Evolutionary conservation across 768 basidiomycete genomes (phyloP), one percentile per base, ranked within the genome.

Genomic region (Nevesoporus exiguus): DNA sequence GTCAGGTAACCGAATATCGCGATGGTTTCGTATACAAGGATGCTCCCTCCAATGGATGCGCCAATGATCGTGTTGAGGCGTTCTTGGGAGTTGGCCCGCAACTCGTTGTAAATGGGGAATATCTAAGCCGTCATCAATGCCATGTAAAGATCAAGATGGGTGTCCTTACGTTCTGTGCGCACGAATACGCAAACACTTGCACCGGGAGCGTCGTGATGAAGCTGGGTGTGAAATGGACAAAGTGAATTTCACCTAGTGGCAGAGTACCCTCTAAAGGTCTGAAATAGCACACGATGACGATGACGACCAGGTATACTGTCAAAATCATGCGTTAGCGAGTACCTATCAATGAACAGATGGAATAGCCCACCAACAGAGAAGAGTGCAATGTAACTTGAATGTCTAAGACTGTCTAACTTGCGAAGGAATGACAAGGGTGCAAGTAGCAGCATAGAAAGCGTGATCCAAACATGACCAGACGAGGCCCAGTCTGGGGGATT

Each of bases 91-190:
- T 96, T 97, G 27, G 73, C 74, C 61, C 80, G 79, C 31, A 98
- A 77, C 71, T 98, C 96, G 67, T 98, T 98, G 74, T 86, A 96
- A 49, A 97, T 84, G 2, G 93, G 91, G 72, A 98, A 97, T 17
- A 98, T 73, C 91, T 98, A 60, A 13, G 34, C 29, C 24, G 33
- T 22, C 54, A 57, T 59, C 57, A 52, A 40, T 21, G 50, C 30
- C 19, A 10, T 24, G 29, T 29, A 27, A 41, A 24, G 53, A 58
- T 37, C 55, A 49, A 24, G n/a, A 53, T 46, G 34, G 31, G 22
- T 41, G 10, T 29, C 64, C 85, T 61, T 68, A 94, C 93, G 66
- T 96, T 96, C 77, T 96, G 93, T 14, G 90, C 81, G 67, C 95
- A 97, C 3, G 93, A 96, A 68, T 86, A 93, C 4, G 90, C 89